Percentiles rank a stretch among this genome's conserved stretches.
Evolutionary conservation across 257 asterid genomes (phyloP).

Genomic region (Nicotiana otophora): DNA sequence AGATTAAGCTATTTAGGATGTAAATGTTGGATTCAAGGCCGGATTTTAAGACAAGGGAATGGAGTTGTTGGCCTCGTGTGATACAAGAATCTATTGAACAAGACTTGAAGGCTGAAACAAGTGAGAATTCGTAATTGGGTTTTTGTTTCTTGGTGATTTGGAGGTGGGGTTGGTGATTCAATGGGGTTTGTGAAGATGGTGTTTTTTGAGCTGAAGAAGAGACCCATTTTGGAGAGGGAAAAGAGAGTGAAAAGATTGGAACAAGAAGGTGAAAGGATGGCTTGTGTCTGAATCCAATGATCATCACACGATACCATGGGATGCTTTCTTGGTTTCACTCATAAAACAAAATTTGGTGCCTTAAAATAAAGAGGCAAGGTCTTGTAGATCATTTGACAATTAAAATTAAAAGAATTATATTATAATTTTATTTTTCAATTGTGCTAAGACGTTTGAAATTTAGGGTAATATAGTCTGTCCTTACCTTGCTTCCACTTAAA

Average conservation of each 20-base stretch:
- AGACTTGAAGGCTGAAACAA: conserved; percentile 60
- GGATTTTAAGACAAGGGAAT: conserved; percentile 47
- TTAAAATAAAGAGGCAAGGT: background rate
- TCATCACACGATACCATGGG: conserved; percentile 37
- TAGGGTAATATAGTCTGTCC: no score
- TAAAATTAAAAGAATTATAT: no score
- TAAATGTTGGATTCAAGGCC: conserved; percentile 59
- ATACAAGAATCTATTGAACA: conserved; percentile 40
- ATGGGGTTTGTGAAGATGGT: background rate
- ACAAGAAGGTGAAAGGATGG: background rate
- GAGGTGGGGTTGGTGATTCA: no score
- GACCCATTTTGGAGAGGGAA: conserved; percentile 14
- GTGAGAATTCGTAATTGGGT: conserved; percentile 37
- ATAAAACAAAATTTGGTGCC: background rate
- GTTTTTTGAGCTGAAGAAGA: background rate
- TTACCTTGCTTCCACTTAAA: no score
- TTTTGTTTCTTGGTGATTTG: conserved; percentile 15
- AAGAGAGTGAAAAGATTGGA: background rate
- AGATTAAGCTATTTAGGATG: conserved; percentile 71
- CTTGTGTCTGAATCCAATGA: conserved; percentile 17
- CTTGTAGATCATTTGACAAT: no score
- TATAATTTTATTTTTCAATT: no score
- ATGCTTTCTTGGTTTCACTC: background rate
- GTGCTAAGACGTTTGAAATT: no score
- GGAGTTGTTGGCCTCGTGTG: conserved; percentile 56